A percentile compares a stretch with the other conserved stretches of the same genome.
phyloP scores from a whole-genome alignment of 2,329 filamentous ascomycete species.

The Alternaria conjuncta region DNA sequence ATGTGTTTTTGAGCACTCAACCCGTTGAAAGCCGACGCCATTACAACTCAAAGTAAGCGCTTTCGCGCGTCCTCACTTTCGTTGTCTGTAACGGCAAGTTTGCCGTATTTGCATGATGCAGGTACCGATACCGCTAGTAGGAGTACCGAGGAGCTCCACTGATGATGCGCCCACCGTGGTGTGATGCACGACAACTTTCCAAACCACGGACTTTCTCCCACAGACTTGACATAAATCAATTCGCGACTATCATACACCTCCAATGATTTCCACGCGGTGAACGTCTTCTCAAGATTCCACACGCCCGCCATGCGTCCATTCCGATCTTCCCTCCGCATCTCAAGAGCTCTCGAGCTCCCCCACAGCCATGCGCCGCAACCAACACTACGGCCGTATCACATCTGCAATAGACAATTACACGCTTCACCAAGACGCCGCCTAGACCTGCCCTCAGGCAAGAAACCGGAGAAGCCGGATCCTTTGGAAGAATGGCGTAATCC shows the following conservation, averaged over 20 bases:
- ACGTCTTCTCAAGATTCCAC: constrained; percentile 10
- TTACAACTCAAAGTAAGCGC: neutral
- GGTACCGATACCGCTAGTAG: constrained; percentile 15
- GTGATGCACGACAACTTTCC: constrained; percentile 33
- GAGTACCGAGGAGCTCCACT: constrained; percentile 20
- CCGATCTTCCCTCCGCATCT: constrained; percentile 32
- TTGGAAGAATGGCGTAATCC: constrained; percentile 44
- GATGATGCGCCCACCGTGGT: constrained; percentile 38
- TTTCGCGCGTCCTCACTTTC: neutral
- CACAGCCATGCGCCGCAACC: constrained; percentile 32
- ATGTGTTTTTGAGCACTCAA: neutral
- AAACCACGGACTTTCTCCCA: constrained; percentile 3
- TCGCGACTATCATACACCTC: neutral
- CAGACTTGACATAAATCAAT: constrained; percentile 15
- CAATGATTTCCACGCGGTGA: constrained; percentile 26
- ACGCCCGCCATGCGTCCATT: constrained; percentile 38
- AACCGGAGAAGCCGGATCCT: constrained; percentile 26
- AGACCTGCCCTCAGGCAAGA: constrained; percentile 28
- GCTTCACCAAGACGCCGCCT: constrained; percentile 26
- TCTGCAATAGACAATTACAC: constrained; percentile 19
- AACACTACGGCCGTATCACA: constrained; percentile 24
- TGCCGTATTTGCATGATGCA: constrained; percentile 24
- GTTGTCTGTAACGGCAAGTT: constrained; percentile 3
- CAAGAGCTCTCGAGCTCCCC: constrained; percentile 37
- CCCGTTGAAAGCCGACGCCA: neutral